A percentile compares a stretch with the other conserved stretches of the same genome.
Conservation (phyloP, 768 basidiomycete species). For the Auriscalpium orientale region DNA sequence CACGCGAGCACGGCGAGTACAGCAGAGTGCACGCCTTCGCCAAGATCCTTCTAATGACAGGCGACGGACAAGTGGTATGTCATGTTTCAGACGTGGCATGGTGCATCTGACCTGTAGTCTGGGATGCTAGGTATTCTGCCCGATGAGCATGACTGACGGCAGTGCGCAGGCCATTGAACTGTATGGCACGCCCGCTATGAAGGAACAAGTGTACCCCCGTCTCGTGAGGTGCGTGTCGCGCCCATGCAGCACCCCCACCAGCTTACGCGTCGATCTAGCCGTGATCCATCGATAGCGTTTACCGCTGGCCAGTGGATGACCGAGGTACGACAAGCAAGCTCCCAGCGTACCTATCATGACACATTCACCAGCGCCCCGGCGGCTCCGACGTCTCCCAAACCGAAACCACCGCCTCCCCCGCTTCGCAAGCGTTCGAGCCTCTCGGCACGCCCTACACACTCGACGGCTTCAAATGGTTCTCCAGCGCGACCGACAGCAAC, state of each 20-base stretch:
- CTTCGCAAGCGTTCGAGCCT: slow-evolving; percentile 23
- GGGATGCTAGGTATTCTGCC: slow-evolving; percentile 50
- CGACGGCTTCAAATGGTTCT: slow-evolving; percentile 80
- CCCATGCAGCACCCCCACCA: too few species aligned
- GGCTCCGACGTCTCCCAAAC: slow-evolving; percentile 72
- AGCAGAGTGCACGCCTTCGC: slow-evolving; percentile 61
- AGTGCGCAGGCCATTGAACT: slow-evolving; percentile 68
- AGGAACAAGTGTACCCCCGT: slow-evolving; percentile 46
- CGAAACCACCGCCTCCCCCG: slow-evolving; percentile 50
- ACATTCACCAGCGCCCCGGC: slow-evolving; percentile 46
- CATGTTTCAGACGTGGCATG: not conserved
- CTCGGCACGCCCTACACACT: slow-evolving; percentile 49
- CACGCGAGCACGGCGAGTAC: slow-evolving; percentile 50
- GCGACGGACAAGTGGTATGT: slow-evolving; percentile 56
- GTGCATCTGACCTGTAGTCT: too few species aligned
- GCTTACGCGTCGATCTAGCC: slow-evolving; percentile 29
- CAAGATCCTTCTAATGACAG: slow-evolving; percentile 53
- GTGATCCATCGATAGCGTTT: slow-evolving; percentile 52
- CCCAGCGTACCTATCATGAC: not conserved
- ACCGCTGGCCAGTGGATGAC: slow-evolving; percentile 86
- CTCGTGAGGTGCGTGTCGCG: slow-evolving; percentile 44
- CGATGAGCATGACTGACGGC: slow-evolving; percentile 76
- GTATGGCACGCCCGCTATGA: slow-evolving; percentile 51
- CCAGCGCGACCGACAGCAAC: slow-evolving; percentile 73
- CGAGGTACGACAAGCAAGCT: slow-evolving; percentile 34